Evolutionary conservation across 148 eudicot species (phyloP), one percentile per base, ranked within the genome.

Genomic region (Fagopyrum esculentum): DNA sequence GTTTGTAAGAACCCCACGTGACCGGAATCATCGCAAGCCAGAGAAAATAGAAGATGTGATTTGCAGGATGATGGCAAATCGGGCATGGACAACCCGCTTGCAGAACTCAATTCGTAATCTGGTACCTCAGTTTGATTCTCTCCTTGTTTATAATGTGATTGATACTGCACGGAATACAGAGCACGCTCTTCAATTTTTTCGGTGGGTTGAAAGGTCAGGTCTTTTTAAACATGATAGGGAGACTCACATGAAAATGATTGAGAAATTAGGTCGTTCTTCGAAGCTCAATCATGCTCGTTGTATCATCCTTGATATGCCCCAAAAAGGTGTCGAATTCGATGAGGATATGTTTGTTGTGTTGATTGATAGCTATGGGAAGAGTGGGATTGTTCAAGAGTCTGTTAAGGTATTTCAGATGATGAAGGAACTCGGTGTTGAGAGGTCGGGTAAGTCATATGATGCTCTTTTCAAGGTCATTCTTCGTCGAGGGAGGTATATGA

Each of bases 81-180:
- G 98, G 74, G 89, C 84, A 0, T 94, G 97, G 98, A 94, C 97
- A 4, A 91, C 96, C 69, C 93, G 97, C 69, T 87, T 94, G 73
- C 97, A 94, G 87, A 90, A 94, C 74, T 91, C 98, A 9, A 91
- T 94, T 44, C 84, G 96, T 43, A 86, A 74, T 59, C 75, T 91
- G 76, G 93, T 91, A 9, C 86, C 97, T 1, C 74, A 78, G 11
- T 94, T 91, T 73, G 93, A 91, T 73, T 82, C 86, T 26, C 47
- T 68, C 6, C 81, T 94, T 17, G 97, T 94, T 30, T 83, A 83
- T 43, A 91, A 80, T 81, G 98, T 94, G 15, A 9, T 94, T 55
- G 88, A 90, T 45, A 44, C 79, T 71, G 83, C 93, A 11, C 82
- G 85, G 54, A 85, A 80, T 13, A 17, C 96, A 2, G 97, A 88